Evolutionary conservation across 2,329 filamentous ascomycete species (phyloP).

Genomic region (Madurella fahalii): DNA sequence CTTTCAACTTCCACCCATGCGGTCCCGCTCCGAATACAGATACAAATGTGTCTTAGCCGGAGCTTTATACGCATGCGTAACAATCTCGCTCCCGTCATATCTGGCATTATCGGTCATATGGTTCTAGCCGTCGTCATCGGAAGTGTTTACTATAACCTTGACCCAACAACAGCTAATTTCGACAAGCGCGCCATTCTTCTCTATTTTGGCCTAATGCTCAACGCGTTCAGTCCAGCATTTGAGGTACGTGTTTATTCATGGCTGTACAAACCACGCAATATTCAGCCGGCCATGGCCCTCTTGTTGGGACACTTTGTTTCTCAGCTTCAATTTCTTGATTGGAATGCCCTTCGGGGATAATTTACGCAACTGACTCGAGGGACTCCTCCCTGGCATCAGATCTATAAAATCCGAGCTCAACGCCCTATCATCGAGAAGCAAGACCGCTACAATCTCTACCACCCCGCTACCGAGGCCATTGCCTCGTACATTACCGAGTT

Average conservation of each 20-base stretch:
- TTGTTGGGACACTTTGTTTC: no score
- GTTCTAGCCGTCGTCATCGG: conserved; percentile 61
- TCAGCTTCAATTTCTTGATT: no score
- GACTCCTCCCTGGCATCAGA: no score
- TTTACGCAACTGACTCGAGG: no score
- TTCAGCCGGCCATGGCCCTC: no score
- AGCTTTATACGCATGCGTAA: conserved; percentile 28
- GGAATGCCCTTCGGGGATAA: no score
- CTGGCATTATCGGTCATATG: conserved; percentile 53
- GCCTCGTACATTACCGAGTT: conserved; percentile 13
- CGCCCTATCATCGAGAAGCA: conserved; percentile 45
- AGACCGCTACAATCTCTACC: conserved; percentile 43
- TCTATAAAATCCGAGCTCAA: no score
- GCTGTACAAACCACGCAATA: no score
- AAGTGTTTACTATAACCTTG: conserved; percentile 62
- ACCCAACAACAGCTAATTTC: conserved; percentile 51
- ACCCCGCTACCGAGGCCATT: conserved; percentile 47
- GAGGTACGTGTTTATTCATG: no score
- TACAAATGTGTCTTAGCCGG: conserved; percentile 2
- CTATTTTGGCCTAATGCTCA: conserved; percentile 40
- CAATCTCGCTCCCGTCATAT: conserved; percentile 28
- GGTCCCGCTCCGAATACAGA: neutral
- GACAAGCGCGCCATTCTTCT: conserved; percentile 39
- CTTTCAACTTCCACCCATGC: no score
- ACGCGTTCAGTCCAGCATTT: conserved; percentile 22